phyloP scores from a whole-genome alignment of 225 moss, liverwort and hornwort species.

The Polytrichum commune region DNA sequence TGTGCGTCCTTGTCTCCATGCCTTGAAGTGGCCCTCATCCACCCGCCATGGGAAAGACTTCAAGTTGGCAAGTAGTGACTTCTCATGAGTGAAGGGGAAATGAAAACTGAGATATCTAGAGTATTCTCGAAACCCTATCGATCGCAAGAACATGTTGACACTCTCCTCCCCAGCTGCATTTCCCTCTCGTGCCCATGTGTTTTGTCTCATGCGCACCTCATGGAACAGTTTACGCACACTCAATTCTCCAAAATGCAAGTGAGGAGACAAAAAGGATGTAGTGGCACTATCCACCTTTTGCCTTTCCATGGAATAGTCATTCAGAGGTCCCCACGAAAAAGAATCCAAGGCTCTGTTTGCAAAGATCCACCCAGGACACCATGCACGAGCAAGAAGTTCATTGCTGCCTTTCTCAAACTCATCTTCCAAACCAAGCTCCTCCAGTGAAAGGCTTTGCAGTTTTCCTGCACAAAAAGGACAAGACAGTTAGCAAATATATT shows the following conservation, averaged over 20 bases:
- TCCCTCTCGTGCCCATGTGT: conserved; percentile 81
- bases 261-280: conserved; percentile 85
- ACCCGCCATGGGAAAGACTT: conserved; percentile 94
- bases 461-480: conserved; percentile 34
- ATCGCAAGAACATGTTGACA: conserved; percentile 79
- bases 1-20: conserved; percentile 98
- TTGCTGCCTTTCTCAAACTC: conserved; percentile 90
- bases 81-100: conserved; percentile 96
- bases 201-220: conserved; percentile 72
- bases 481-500: background rate
- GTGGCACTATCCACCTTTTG: conserved; percentile 72
- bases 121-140: conserved; percentile 95
- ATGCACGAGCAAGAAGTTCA: conserved; percentile 75
- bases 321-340: conserved; percentile 63
- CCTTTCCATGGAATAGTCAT: conserved; percentile 71
- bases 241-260: conserved; percentile 94
- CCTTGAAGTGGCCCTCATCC: conserved; percentile 82
- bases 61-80: conserved; percentile 90
- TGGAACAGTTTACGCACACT: conserved; percentile 95
- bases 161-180: conserved; percentile 55
- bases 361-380: conserved; percentile 92
- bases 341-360: conserved; percentile 78
- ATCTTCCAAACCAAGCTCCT: conserved; percentile 80
- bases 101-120: conserved; percentile 99
- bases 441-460: conserved; percentile 35